Base-by-base conservation (phyloP, 2,329 filamentous ascomycete species). In the Sclerotinia trifoliorum region DNA sequence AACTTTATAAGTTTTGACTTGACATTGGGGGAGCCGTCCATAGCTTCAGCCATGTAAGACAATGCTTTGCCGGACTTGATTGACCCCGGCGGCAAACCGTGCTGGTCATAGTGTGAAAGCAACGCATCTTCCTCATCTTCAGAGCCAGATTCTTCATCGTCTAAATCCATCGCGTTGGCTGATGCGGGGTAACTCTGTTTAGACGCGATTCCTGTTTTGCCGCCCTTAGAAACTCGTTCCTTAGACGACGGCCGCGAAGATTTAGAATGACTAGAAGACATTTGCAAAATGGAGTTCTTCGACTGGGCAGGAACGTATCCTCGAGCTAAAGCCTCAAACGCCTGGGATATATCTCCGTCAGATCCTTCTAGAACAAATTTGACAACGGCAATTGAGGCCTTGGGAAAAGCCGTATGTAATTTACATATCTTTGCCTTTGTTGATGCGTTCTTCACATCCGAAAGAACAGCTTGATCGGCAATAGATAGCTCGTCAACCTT, bases 41-140 rank as follows among this genome's bases (percentile, higher is more conserved):
- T 49, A 67, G 64, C 71, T 68, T 74, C 70, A 44, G 73, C 73
- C 73, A 76, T 77, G 29, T 72, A 70, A 19, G 71, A 73, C 35
- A 77, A 66, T 24, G 72, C 76, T 69, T 71, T 76, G 26, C 76
- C 75, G 32, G 73, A 73, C 13, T 51, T 58, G 19, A 77, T 78
- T 5, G 76, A 77, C 35, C 76, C 77, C 52, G 72, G 57, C 29
- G 76, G 75, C 4, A 78, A 66, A 11, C 77, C 75, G 68, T 77
- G 72, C 32, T 76, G 72, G 61, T 76, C 74, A 57, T 75, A 79
- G 55, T 74, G 70, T 13, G 75, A 71, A 29, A 78, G 58, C 19
- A 78, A 60, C 21, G 72, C 54, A 35, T 81, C 76, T 61, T 66
- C 55, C 10, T 76, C 74, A 42, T 80, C 75, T 11, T 77, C 77